Evolutionary conservation across 495 filamentous ascomycete genomes (phyloP), one percentile per base, ranked within the genome.

Genomic region (Hamigera avellanea): DNA sequence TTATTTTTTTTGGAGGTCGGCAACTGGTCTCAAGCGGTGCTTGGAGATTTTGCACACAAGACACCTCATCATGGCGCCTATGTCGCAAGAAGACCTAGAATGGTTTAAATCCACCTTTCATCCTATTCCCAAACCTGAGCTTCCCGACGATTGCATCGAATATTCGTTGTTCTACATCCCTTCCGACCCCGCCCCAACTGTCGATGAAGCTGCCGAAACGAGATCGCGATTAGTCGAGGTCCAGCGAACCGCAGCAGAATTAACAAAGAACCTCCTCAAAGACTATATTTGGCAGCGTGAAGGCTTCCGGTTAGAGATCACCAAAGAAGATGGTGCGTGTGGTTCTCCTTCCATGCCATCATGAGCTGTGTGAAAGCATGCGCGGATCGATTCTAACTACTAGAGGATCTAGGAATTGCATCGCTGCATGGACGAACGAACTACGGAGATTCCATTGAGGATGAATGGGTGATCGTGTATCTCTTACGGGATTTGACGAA

Each of bases 231-330:
- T 98, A 36, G 76, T 80, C 35, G 60, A 70, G n/a, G 67, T 95
- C 3, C 77, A 85, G 43, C 78, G 68, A 50, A 70, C 71, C 8
- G 79, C 82, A 3, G 62, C 67, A 2, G 67, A 76, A 35, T 56
- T 91, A 36, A 67, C 62, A 7, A 75, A 77, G 26, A 57, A 66
- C 14, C 53, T 83, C 15, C 59, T 87, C 26, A 80, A 78, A 43
- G 83, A 82, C 33, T 95, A 94, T 50, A 94, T 96, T 40, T 98
- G 91, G 91, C 91, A 98, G 59, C 76, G 88, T 3, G 84, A 95
- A 14, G 55, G 59, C 3, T 88, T 96, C 41, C 59, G 59, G 4
- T 52, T 93, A 14, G 65, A 72, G 10, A 54, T 82, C 6, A 63
- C 61, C 16, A 75, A 75, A 38, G 67, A 76, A 43, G 69, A 79